phyloP scores from a whole-genome alignment of 2,329 filamentous ascomycete genomes.

The Graphilbum sp. region DNA sequence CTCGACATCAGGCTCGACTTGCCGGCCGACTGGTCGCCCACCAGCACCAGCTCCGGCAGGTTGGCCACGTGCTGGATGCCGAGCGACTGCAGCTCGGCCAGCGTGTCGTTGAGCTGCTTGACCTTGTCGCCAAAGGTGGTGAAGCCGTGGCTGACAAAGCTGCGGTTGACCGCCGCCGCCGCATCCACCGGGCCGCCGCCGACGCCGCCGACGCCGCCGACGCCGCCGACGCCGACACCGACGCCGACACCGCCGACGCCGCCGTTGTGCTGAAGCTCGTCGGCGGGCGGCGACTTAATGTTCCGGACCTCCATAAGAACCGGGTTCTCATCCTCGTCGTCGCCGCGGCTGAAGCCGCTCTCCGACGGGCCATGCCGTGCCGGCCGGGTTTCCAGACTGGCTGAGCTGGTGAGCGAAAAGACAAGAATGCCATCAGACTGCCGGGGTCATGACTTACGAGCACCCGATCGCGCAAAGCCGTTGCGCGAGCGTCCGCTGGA shows the following conservation, averaged over 20 bases:
- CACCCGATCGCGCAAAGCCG: slow-evolving; percentile 10
- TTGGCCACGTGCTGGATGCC: slow-evolving; percentile 56
- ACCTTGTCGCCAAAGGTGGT: slow-evolving; percentile 44
- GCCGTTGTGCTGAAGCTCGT: background rate
- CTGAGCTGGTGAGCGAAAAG: slow-evolving; percentile 7
- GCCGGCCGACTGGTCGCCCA: slow-evolving; percentile 73
- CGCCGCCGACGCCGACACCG: no score
- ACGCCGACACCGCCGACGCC: no score
- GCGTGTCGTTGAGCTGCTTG: slow-evolving; percentile 47
- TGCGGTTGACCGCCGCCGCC: slow-evolving; percentile 1
- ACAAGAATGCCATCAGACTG: background rate
- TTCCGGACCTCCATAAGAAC: slow-evolving; percentile 15
- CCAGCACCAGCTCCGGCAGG: slow-evolving; percentile 64
- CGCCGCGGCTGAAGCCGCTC: slow-evolving; percentile 1
- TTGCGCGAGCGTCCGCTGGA: no score
- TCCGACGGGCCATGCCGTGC: background rate
- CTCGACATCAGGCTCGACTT: slow-evolving; percentile 57
- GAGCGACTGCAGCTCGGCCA: slow-evolving; percentile 52
- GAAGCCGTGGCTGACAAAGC: slow-evolving; percentile 22
- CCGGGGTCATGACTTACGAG: slow-evolving; percentile 10
- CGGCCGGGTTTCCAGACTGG: slow-evolving; percentile 14
- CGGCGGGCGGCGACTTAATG: slow-evolving; percentile 1
- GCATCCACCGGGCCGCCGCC: no score
- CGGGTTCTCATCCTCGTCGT: slow-evolving; percentile 11
- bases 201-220: no score